Base-by-base conservation (phyloP, 768 basidiomycete genomes). In the Serendipita vermifera region DNA sequence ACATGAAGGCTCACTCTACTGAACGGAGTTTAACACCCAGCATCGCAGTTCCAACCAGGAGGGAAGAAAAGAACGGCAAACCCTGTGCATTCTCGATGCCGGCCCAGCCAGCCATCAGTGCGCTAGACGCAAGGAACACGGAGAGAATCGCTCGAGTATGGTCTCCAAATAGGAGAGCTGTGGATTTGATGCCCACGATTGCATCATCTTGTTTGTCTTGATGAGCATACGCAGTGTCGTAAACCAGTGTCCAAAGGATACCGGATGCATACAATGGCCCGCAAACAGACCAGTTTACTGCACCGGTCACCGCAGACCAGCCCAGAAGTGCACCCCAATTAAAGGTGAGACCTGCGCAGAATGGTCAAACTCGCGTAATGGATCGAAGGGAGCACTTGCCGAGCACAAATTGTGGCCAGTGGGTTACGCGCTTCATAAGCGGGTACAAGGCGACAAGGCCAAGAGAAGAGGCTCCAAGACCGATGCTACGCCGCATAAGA, bases 301-400 rank as follows among this genome's bases (percentile, higher is more conserved):
- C 63, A 1, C 88, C 90, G 1, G 85, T 79, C 3, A 98, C 82
- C 2, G 96, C 93, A 2, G 96, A 93, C 87, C 93, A 97, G 22
- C 96, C 96, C 15, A 98, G 79, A 1, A 99, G 69, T 1, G 90
- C 82, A 15, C 96, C 96, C 94, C 94, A 99, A 69, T 97, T 98
- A 69, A 93, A 99, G 0, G 93, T 83, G 41, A 98, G 75, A 7
- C 93, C 92, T 93, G 63, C 3, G 2, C 11, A 41, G 3, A 35
- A 22, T 55, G 31, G 33, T 40, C 32, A 3, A 53, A 24, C 27
- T 29, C 54, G 32, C 41, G 38, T 33, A 39, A 13, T n/a, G 11
- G 13, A 9, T 6, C n/a, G 40, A 26, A 53, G 14, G 36, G 46
- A 5, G 2, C 5, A 63, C 80, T 57, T 58, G 89, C 93, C 94